Percentiles rank a stretch among this genome's conserved stretches.
Evolutionary conservation across 305 asterid species (phyloP).

Genomic region (Fraxinus sp.): DNA sequence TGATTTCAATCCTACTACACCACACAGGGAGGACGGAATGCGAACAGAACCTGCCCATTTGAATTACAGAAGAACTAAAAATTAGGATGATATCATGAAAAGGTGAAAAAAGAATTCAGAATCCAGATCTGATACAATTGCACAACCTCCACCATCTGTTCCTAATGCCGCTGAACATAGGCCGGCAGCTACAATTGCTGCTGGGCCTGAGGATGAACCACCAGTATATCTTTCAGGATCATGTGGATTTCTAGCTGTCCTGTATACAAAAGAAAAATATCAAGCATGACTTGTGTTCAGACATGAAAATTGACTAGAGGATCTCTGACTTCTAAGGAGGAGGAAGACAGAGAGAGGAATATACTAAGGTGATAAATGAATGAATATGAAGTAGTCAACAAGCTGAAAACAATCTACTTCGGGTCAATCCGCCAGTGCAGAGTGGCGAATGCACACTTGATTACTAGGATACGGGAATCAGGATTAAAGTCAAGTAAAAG

Average conservation of each 20-base stretch:
- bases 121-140: conserved; percentile 28
- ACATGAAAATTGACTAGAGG: background rate
- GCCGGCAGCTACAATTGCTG: conserved; percentile 97
- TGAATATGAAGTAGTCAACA: background rate
- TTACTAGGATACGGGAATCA: background rate
- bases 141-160: conserved; percentile 99
- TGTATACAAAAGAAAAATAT: conserved; percentile 33
- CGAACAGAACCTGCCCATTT: conserved; percentile 81
- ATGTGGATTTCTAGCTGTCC: conserved; percentile 97
- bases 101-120: conserved; percentile 24
- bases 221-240: conserved; percentile 94
- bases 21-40: conserved; percentile 95
- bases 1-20: conserved; percentile 90
- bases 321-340: background rate
- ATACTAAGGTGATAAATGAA: background rate
- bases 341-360: background rate
- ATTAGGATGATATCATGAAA: conserved; percentile 15
- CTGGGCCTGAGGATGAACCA: conserved; percentile 98
- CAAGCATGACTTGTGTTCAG: background rate
- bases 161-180: conserved; percentile 94
- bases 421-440: background rate
- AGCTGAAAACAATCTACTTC: background rate
- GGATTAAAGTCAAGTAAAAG: conserved; percentile 7
- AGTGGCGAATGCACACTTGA: background rate
- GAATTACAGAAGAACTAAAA: conserved; percentile 25